phyloP scores from a whole-genome alignment of 441 rosid genomes.

The Melastoma candidum region DNA sequence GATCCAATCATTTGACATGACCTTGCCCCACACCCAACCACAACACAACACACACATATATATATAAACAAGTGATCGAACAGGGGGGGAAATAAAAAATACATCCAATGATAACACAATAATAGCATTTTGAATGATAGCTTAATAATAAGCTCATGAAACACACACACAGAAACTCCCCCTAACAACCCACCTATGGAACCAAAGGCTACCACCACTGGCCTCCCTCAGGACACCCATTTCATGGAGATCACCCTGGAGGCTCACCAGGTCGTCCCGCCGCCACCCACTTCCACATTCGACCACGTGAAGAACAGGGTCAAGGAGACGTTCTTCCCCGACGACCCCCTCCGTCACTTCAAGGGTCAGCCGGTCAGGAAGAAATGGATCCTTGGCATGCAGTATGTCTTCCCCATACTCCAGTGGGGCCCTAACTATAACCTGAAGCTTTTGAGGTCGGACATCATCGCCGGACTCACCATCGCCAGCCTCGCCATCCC shows the following conservation, averaged over 20 bases:
- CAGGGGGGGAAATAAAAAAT: too few relatives aligned
- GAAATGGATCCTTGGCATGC: slow-evolving; percentile 53
- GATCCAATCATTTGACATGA: too few relatives aligned
- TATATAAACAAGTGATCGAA: too few relatives aligned
- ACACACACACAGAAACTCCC: too few relatives aligned
- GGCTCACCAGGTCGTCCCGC: slow-evolving; percentile 57
- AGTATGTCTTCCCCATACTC: slow-evolving; percentile 73
- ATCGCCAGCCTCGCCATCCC: slow-evolving; percentile 98
- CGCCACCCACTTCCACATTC: slow-evolving; percentile 51
- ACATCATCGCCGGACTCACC: slow-evolving; percentile 78
- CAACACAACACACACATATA: too few relatives aligned
- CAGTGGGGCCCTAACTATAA: slow-evolving; percentile 77
- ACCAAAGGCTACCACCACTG: too few relatives aligned
- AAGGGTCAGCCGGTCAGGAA: slow-evolving; percentile 45
- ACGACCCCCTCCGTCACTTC: slow-evolving; percentile 87
- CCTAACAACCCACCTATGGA: too few relatives aligned
- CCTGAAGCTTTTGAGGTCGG: slow-evolving; percentile 67
- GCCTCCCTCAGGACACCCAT: not conserved
- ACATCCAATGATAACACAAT: too few relatives aligned
- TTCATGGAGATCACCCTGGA: slow-evolving; percentile 32
- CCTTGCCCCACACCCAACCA: too few relatives aligned
- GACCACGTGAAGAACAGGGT: slow-evolving; percentile 46
- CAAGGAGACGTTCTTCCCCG: slow-evolving; percentile 85
- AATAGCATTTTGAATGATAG: too few relatives aligned
- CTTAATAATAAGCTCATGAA: too few relatives aligned